These are phyloP conservation scores for Mycena sanguinolenta DNA, from an alignment of 768 basidiomycete species.

Conservation along the genomic window DNA sequence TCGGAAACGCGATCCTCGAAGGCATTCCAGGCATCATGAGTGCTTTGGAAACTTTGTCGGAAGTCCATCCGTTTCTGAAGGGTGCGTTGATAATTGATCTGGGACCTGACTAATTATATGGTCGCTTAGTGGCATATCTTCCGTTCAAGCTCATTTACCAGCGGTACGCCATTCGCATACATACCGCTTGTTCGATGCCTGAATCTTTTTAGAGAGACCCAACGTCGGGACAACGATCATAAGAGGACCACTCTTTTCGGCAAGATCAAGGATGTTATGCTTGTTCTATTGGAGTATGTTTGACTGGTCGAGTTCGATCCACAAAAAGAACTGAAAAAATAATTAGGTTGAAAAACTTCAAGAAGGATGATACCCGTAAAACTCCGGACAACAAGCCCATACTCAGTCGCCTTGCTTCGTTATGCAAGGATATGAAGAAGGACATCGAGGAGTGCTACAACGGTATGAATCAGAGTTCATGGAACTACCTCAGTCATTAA, in stretches of 20 bases:
- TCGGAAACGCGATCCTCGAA: slow-evolving; percentile 23
- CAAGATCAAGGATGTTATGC: slow-evolving; percentile 32
- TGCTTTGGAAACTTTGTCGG: slow-evolving; percentile 19
- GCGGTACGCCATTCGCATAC: slow-evolving; percentile 7
- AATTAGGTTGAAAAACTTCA: slow-evolving; percentile 10
- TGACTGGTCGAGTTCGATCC: no score
- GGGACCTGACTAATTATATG: background rate
- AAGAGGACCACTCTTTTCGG: slow-evolving; percentile 18
- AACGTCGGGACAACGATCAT: slow-evolving; percentile 24
- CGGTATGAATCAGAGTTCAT: slow-evolving; percentile 6
- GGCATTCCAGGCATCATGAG: slow-evolving; percentile 26
- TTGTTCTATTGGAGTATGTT: slow-evolving; percentile 24
- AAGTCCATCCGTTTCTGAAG: slow-evolving; percentile 31
- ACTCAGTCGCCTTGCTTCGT: slow-evolving; percentile 23
- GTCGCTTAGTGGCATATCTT: slow-evolving; percentile 22
- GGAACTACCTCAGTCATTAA: background rate
- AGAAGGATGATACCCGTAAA: slow-evolving; percentile 19
- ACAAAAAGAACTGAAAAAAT: background rate
- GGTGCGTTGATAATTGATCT: background rate
- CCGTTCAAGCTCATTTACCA: slow-evolving; percentile 30
- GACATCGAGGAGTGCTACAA: slow-evolving; percentile 32
- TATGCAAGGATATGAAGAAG: slow-evolving; percentile 30
- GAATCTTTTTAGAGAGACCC: slow-evolving; percentile 12
- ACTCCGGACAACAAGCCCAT: slow-evolving; percentile 23
- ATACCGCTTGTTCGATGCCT: background rate